Percentiles rank a stretch among this genome's conserved stretches.
Conservation (phyloP, 2,329 filamentous ascomycete genomes). For the Chrysoporthe puriensis region DNA sequence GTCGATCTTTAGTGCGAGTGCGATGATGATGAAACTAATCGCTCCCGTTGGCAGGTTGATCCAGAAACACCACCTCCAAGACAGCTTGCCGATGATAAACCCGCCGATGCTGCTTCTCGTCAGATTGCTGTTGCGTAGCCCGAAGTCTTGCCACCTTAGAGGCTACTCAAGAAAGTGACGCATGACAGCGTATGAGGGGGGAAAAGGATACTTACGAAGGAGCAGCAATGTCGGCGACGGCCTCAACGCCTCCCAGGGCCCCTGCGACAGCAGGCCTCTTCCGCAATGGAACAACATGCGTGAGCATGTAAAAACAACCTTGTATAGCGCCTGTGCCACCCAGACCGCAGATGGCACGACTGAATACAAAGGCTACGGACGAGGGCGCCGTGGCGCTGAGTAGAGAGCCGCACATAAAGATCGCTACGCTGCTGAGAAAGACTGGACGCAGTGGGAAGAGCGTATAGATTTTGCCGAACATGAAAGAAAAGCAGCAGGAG, state of each 20-base stretch:
- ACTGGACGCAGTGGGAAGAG: slow-evolving; percentile 16
- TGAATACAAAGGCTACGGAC: slow-evolving; percentile 14
- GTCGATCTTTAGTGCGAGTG: slow-evolving; percentile 19
- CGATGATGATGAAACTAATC: slow-evolving; percentile 15
- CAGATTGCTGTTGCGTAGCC: background rate
- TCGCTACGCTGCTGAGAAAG: slow-evolving; percentile 20
- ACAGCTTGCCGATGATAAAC: slow-evolving; percentile 18
- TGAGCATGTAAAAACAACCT: slow-evolving; percentile 26
- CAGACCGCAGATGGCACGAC: slow-evolving; percentile 24
- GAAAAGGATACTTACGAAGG: background rate
- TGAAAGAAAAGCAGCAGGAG: slow-evolving; percentile 27
- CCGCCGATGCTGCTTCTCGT: slow-evolving; percentile 20
- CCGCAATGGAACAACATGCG: slow-evolving; percentile 23
- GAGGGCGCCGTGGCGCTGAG: slow-evolving; percentile 25
- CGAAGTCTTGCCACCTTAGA: background rate
- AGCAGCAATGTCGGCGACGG: slow-evolving; percentile 18
- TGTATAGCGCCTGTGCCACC: slow-evolving; percentile 13
- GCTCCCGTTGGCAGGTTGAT: slow-evolving; percentile 25
- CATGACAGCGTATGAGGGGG: background rate
- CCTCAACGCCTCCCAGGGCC: slow-evolving; percentile 9
- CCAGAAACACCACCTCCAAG: slow-evolving; percentile 30
- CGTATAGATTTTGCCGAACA: slow-evolving; percentile 26
- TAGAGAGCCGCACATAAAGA: slow-evolving; percentile 25
- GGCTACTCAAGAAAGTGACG: background rate
- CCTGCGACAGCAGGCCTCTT: slow-evolving; percentile 18